A percentile compares a stretch with the other conserved stretches of the same genome.
Evolutionary conservation across 768 basidiomycete genomes (phyloP).

Genomic region (Cystobasidium tubakii): DNA sequence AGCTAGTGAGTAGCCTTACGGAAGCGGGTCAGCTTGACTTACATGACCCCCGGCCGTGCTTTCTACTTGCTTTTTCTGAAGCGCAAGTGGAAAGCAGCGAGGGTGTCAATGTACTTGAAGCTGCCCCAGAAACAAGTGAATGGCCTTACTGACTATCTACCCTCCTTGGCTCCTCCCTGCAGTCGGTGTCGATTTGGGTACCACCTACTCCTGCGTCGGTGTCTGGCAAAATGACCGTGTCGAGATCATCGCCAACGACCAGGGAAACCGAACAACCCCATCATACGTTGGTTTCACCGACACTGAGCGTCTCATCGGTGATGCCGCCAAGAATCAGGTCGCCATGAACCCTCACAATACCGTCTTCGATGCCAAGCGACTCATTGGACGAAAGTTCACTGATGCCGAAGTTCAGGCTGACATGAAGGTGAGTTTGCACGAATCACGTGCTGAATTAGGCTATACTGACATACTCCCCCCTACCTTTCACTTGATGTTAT

Average conservation of each 20-base stretch:
- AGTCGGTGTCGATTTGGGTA: conserved; percentile 58
- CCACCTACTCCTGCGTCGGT: conserved; percentile 98
- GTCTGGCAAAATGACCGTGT: conserved; percentile 99
- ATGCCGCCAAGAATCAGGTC: conserved; percentile 97
- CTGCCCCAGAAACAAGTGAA: no score
- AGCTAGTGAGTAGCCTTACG: background rate
- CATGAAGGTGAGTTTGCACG: conserved; percentile 46
- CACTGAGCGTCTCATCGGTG: conserved; percentile 89
- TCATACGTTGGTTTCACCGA: conserved; percentile 55
- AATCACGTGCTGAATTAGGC: no score
- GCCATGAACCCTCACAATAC: conserved; percentile 98
- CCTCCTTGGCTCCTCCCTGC: background rate
- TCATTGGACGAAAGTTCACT: conserved; percentile 86
- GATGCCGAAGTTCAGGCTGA: conserved; percentile 54
- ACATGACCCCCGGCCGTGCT: background rate
- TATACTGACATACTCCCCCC: background rate
- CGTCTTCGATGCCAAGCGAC: conserved; percentile 96
- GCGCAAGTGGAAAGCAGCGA: background rate
- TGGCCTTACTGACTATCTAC: no score
- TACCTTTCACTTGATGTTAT: no score
- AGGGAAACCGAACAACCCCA: conserved; percentile 54
- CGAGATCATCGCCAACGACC: conserved; percentile 57
- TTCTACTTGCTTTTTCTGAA: background rate
- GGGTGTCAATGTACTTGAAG: background rate
- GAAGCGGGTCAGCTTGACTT: background rate